A percentile compares a stretch with the other conserved stretches of the same genome.
phyloP scores from a whole-genome alignment of 2,329 filamentous ascomycete species.

The Fusarium begoniae region DNA sequence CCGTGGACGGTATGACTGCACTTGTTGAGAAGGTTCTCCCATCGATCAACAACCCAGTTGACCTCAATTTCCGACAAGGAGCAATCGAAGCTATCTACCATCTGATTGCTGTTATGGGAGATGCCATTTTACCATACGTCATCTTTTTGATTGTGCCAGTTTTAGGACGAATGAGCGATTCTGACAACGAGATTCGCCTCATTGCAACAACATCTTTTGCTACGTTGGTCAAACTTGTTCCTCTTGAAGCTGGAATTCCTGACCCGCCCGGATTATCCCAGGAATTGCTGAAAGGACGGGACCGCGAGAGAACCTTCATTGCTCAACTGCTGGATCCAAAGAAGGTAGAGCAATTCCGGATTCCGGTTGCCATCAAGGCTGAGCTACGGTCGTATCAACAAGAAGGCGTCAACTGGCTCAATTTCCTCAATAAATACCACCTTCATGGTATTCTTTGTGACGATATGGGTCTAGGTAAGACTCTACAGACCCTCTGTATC shows the following conservation, averaged over 20 bases:
- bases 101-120: slow-evolving; percentile 97
- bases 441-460: slow-evolving; percentile 98
- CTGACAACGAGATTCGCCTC: slow-evolving; percentile 92
- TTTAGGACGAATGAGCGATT: slow-evolving; percentile 97
- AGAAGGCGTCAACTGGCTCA: slow-evolving; percentile 98
- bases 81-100: slow-evolving; percentile 97
- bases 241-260: slow-evolving; percentile 94
- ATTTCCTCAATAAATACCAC: slow-evolving; percentile 98
- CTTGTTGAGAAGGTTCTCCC: slow-evolving; percentile 93
- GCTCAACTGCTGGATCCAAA: slow-evolving; percentile 95
- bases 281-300: slow-evolving; percentile 86
- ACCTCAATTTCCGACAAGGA: slow-evolving; percentile 89
- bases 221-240: slow-evolving; percentile 95
- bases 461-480: slow-evolving; percentile 99
- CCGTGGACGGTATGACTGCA: slow-evolving; percentile 94
- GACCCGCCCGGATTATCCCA: slow-evolving; percentile 93
- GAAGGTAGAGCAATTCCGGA: slow-evolving; percentile 93
- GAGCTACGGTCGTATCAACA: slow-evolving; percentile 97
- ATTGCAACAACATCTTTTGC: slow-evolving; percentile 97
- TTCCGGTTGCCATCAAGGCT: slow-evolving; percentile 96
- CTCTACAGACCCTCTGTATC: slow-evolving; percentile 95
- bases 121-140: slow-evolving; percentile 93
- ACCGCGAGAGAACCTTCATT: slow-evolving; percentile 96
- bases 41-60: slow-evolving; percentile 88
- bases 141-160: slow-evolving; percentile 99